Evolutionary conservation across 1,284 basidiomycete species (phyloP).

Genomic region (Pseudozyma tsukubaensis): DNA sequence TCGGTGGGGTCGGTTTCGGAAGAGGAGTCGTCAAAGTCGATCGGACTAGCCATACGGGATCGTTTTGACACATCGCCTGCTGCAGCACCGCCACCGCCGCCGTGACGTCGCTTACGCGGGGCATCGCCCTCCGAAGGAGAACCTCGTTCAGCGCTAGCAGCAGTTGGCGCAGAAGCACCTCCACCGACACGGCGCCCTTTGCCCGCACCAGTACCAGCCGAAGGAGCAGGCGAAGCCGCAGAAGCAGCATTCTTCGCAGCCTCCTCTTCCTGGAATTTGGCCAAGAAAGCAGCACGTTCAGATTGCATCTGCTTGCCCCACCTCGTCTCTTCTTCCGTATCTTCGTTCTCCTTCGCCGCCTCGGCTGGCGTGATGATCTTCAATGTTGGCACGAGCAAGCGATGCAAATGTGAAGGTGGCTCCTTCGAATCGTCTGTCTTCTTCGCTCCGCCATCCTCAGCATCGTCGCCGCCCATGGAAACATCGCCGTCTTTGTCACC

Average conservation of each 20-base stretch:
- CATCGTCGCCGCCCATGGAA: conserved; percentile 16
- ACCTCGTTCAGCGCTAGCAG: conserved; percentile 24
- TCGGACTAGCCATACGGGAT: conserved; percentile 44
- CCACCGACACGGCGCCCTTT: conserved; percentile 26
- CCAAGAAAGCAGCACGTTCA: conserved; percentile 60
- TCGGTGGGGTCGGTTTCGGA: conserved; percentile 13
- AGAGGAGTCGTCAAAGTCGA: conserved; percentile 34
- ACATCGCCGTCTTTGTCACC: conserved; percentile 42
- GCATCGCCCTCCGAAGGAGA: conserved; percentile 35
- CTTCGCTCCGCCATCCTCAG: conserved; percentile 21
- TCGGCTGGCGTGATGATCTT: conserved; percentile 33
- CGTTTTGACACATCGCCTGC: conserved; percentile 41
- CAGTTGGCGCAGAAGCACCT: conserved; percentile 8
- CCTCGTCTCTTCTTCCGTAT: conserved; percentile 62
- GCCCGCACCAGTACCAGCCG: conserved; percentile 28
- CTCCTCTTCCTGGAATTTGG: conserved; percentile 64
- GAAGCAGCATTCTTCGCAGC: conserved; percentile 46
- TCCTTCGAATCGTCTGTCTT: conserved; percentile 20
- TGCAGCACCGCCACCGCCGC: conserved; percentile 4
- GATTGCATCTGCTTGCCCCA: conserved; percentile 66
- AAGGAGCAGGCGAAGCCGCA: conserved; percentile 36
- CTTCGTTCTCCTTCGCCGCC: conserved; percentile 58
- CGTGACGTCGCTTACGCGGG: conserved; percentile 24
- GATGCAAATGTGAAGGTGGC: conserved; percentile 50
- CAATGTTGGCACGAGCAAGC: conserved; percentile 54